Conservation (phyloP, 345 rosid species). For the Passiflora organensis region DNA sequence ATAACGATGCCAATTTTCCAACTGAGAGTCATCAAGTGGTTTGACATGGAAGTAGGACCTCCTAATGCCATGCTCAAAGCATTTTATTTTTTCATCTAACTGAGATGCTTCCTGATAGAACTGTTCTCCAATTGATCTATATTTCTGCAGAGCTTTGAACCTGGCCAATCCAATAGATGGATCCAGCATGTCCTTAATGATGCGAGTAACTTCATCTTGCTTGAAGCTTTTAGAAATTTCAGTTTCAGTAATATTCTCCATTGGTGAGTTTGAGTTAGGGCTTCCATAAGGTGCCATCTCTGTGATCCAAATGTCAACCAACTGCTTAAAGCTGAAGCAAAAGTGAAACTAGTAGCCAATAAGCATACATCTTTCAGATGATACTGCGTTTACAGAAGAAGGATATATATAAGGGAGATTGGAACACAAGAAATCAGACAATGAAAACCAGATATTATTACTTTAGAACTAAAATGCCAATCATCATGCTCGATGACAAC, state of each 20-base stretch:
- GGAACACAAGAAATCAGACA: not conserved
- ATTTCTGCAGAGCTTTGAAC: conserved; percentile 52
- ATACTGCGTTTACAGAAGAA: conserved; percentile 1
- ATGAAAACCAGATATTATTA: not conserved
- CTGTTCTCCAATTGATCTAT: conserved; percentile 50
- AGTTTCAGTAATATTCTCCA: conserved; percentile 38
- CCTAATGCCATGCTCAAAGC: conserved; percentile 56
- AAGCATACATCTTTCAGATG: not conserved
- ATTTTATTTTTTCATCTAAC: conserved; percentile 45
- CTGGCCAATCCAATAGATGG: conserved; percentile 45
- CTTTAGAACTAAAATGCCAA: too few relatives aligned
- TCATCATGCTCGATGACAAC: too few relatives aligned
- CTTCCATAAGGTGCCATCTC: conserved; percentile 37
- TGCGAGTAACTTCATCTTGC: conserved; percentile 41
- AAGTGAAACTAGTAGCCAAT: not conserved
- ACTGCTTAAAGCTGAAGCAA: conserved; percentile 64
- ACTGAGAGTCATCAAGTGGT: conserved; percentile 50
- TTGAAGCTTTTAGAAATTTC: conserved; percentile 35
- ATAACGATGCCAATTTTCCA: conserved; percentile 84
- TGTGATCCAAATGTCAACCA: conserved; percentile 54
- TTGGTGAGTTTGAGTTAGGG: conserved; percentile 24
- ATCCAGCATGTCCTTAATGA: conserved; percentile 54
- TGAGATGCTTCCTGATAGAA: conserved; percentile 44
- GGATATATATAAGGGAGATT: conserved; percentile 5
- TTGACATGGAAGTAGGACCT: conserved; percentile 80